Evolutionary conservation across 164 flowering plant genomes (phyloP), one percentile per base, ranked within the genome.

Genomic region (Sedum album): DNA sequence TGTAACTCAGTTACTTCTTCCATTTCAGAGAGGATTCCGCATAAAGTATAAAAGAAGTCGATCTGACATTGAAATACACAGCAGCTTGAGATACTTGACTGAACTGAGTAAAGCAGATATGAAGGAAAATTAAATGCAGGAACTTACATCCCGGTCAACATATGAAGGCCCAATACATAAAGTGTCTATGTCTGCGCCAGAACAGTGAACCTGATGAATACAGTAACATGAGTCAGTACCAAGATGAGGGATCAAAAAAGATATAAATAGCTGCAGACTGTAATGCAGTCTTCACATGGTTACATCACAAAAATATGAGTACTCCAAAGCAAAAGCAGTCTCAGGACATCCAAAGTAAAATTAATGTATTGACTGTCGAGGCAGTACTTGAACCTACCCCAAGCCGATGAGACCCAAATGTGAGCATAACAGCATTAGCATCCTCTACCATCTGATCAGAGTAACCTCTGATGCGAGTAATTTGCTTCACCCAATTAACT

Each of bases 151-250:
- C 48, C 96, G 81, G 73, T 79, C 87, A 25, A 91, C 91, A 77
- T 94, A 94, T 6, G 99, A 91, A 17, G 99, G 99, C 38, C 97
- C 99, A 68, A 94, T 81, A 77, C 99, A 94, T 42, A 94, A 75
- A 10, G 99, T 87, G 76, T 94, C 99, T 64, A 94, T 90, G 77
- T 94, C 99, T 69, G 96, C 86, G 41, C 94, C 93, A 77, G 96
- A 96, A 23, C 96, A 90, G 81, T 88, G 96, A 11, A 92, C 99
- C 99, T 94, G 77, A 10, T 61, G 73, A 69, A 68, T 17, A 65
- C 18, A n/a, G 35, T 6, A 48, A 31, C n/a, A 21, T 31, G 21
- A 28, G 25, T 49, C 53, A 42, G 44, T 1, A 44, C 15, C 14
- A 17, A 17, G n/a, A 1, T 5, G 46, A 6, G 46, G 41, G 42